Evolutionary conservation across 345 rosid species (phyloP).

Genomic region (Theobroma cacao): DNA sequence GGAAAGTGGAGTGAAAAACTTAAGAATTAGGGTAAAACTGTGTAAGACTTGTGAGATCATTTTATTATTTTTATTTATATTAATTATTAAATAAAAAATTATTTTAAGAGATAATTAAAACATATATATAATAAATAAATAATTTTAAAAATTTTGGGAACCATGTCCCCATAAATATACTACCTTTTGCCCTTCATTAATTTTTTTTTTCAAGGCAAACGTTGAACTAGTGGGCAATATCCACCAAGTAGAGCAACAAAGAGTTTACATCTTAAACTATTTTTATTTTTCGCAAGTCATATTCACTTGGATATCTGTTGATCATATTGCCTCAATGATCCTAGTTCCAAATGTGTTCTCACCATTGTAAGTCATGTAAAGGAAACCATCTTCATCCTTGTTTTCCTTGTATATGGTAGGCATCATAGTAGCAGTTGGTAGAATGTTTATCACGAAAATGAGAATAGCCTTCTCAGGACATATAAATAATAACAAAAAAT

Average conservation of each 20-base stretch:
- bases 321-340: slow-evolving; percentile 24
- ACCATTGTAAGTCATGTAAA: slow-evolving; percentile 97
- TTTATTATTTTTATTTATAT: too few relatives aligned
- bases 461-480: slow-evolving; percentile 87
- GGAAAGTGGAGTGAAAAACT: too few relatives aligned
- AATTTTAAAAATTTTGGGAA: too few relatives aligned
- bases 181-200: too few relatives aligned
- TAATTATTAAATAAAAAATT: too few relatives aligned
- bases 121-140: too few relatives aligned
- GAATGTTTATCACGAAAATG: slow-evolving; percentile 68
- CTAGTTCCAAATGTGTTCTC: slow-evolving; percentile 99
- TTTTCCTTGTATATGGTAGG: slow-evolving; percentile 90
- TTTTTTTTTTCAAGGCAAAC: too few relatives aligned
- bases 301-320: slow-evolving; percentile 14
- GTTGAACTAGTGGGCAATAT: background rate
- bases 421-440: slow-evolving; percentile 90
- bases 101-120: too few relatives aligned
- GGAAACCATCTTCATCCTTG: slow-evolving; percentile 96
- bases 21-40: too few relatives aligned
- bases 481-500: too few relatives aligned
- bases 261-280: slow-evolving; percentile 37
- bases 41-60: too few relatives aligned
- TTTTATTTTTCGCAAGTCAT: background rate
- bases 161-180: too few relatives aligned
- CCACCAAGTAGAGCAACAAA: background rate